Evolutionary conservation across 177 flowering plant genomes (phyloP).

Genomic region (Vitis hybrid): DNA sequence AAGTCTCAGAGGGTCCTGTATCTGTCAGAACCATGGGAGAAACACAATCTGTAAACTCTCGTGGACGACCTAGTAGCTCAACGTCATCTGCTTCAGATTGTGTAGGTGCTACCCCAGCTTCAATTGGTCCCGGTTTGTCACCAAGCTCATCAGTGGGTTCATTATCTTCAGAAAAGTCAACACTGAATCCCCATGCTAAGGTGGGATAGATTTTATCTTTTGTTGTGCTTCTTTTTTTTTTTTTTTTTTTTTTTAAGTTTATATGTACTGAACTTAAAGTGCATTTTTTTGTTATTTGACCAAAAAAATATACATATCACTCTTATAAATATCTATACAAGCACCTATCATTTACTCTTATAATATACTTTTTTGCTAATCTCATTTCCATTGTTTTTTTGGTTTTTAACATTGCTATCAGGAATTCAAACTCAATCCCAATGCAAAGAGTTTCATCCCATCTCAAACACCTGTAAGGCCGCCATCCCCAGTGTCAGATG

Average conservation of each 20-base stretch:
- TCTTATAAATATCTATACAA: no score
- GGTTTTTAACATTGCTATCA: conserved; percentile 23
- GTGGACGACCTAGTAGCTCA: conserved; percentile 62
- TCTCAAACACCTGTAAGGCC: conserved; percentile 62
- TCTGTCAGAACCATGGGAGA: conserved; percentile 36
- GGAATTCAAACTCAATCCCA: conserved; percentile 96
- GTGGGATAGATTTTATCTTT: conserved; percentile 29
- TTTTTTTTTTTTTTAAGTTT: neutral
- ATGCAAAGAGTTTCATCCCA: conserved; percentile 90
- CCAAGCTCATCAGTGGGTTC: conserved; percentile 94
- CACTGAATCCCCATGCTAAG: conserved; percentile 95
- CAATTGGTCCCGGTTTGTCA: conserved; percentile 63
- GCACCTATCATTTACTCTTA: no score
- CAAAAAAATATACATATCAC: no score
- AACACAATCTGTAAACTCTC: conserved; percentile 39
- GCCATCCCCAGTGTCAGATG: conserved; percentile 71
- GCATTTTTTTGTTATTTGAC: no score
- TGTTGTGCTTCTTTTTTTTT: neutral
- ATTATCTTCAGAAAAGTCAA: conserved; percentile 83
- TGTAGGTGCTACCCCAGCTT: conserved; percentile 43
- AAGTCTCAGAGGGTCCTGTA: conserved; percentile 32
- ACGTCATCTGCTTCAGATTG: conserved; percentile 65
- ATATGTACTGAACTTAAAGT: no score
- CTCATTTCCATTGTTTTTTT: neutral
- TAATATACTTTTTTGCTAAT: neutral